These are phyloP conservation scores for Fusarium luffae DNA, from an alignment of 2,329 filamentous ascomycete genomes.

Conservation along the genomic window DNA sequence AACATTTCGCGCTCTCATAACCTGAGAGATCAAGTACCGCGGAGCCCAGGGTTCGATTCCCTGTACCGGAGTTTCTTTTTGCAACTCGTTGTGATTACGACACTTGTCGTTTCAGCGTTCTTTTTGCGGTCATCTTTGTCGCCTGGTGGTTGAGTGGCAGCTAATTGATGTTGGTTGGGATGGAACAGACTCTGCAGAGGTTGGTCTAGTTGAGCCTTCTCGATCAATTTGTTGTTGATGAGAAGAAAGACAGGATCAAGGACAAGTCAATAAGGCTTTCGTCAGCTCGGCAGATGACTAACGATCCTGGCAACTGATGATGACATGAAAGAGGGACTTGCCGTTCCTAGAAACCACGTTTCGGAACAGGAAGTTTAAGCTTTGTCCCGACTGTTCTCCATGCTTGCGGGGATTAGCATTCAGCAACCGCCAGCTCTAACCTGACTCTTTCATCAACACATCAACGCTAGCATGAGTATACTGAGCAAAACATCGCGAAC, in stretches of 20 bases:
- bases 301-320: background rate
- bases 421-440: background rate
- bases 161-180: no score
- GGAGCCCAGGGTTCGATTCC: background rate
- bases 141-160: background rate
- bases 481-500: background rate
- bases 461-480: background rate
- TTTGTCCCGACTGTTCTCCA: background rate
- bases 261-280: background rate
- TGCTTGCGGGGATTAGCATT: background rate
- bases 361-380: background rate
- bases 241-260: background rate
- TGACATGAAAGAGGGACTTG: background rate
- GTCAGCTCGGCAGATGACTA: background rate
- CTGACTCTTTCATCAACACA: background rate
- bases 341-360: background rate
- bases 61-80: conserved; percentile 1
- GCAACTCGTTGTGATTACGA: background rate
- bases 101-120: background rate
- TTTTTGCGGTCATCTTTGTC: background rate
- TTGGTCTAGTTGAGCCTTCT: no score
- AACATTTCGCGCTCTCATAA: conserved; percentile 47
- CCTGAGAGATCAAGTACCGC: no score
- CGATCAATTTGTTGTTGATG: background rate
- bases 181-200: no score